phyloP scores from a whole-genome alignment of 106 monocot genomes.

The Posidonia australis region DNA sequence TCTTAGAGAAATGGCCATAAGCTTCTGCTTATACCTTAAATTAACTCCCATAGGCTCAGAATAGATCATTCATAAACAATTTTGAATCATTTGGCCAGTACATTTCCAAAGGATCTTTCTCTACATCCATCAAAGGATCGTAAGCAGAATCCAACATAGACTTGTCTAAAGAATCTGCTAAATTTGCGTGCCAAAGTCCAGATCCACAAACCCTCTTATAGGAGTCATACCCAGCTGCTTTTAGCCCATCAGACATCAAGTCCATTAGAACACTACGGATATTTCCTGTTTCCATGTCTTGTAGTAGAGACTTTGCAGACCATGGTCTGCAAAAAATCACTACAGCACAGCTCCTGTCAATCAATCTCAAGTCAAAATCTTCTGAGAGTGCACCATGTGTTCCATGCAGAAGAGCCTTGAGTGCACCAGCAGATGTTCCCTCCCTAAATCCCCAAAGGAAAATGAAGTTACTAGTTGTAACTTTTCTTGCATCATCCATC shows the following conservation, averaged over 20 bases:
- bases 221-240: constrained; percentile 45
- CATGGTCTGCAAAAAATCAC: constrained; percentile 25
- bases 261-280: constrained; percentile 17
- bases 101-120: constrained; percentile 22
- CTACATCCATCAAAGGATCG: constrained; percentile 2
- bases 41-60: background rate
- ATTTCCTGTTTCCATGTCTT: constrained; percentile 29
- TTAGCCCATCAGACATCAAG: constrained; percentile 45
- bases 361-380: constrained; percentile 51
- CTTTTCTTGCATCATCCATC: constrained; percentile 10
- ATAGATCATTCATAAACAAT: constrained; percentile 44
- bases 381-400: constrained; percentile 37
- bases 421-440: constrained; percentile 15
- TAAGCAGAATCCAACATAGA: constrained; percentile 7
- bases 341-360: constrained; percentile 54
- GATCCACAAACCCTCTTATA: constrained; percentile 54
- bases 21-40: too few relatives aligned
- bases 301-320: constrained; percentile 29
- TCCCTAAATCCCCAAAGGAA: constrained; percentile 33
- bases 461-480: constrained; percentile 3
- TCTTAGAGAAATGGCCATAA: too few relatives aligned
- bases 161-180: constrained; percentile 63
- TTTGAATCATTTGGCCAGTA: constrained; percentile 40
- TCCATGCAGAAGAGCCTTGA: constrained; percentile 31
- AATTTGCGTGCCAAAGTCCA: constrained; percentile 47